Evolutionary conservation across 495 filamentous ascomycete species (phyloP), one percentile per base, ranked within the genome.

Genomic region (Trypethelium eluteriae): DNA sequence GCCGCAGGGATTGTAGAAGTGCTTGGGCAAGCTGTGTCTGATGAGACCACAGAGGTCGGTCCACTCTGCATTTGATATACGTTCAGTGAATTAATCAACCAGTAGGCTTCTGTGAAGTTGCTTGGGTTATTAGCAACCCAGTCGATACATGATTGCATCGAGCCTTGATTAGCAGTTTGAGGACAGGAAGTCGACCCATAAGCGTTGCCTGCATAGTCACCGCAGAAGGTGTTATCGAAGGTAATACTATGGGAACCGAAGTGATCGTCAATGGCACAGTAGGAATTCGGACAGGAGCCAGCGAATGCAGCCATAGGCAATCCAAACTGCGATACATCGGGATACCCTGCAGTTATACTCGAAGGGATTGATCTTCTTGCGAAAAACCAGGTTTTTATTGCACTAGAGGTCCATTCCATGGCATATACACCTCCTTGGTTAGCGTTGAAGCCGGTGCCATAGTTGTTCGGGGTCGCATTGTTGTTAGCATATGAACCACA

Each of bases 261-360:
- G 38, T 75, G 75, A 38, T 69, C 68, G 57, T 76, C 74, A 65
- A 83, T 76, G 49, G 81, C 69, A 70, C 83, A 85, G 53, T 35
- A 59, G 49, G 72, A 72, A 35, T 39, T 41, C 18, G 64, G 57
- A 59, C 53, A 59, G 12, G 16, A 41, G 34, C 73, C 85, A 59
- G 83, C 70, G 71, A 88, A 94, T 68, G 72, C 77, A 6, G 86
- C 89, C 50, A 81, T 80, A 0, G 93, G 91, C 0, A 74, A 78
- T 2, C 90, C 90, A 77, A 92, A 96, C 9, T 69, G 69, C 14
- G 79, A 71, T 0, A 86, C 81, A 61, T 73, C 63, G 2, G 71
- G 71, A 16, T 64, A 16, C 1, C 64, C 66, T 38, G 14, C 67
- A 3, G 64, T 70, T 36, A 71, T 69, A 53, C 65, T 68, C 9